Evolutionary conservation across 179 eudicot genomes (phyloP).

Genomic region (Amaranthus tricolor): DNA sequence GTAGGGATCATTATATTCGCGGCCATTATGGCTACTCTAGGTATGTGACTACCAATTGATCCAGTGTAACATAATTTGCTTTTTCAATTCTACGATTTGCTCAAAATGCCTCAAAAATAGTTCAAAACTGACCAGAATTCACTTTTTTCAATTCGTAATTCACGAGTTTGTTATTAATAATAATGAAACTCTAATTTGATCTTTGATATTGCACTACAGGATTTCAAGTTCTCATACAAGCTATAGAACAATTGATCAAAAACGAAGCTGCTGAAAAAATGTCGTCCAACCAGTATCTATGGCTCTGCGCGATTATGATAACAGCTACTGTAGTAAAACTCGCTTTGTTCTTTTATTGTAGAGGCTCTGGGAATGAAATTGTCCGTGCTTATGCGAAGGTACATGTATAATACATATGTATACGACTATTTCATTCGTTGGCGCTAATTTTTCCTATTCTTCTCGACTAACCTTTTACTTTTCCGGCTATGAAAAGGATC

Average conservation of each 20-base stretch:
- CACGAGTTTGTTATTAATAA: too few relatives aligned
- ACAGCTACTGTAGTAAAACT: slow-evolving; percentile 71
- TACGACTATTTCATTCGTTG: not conserved
- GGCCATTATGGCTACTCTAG: slow-evolving; percentile 95
- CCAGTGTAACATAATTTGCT: not conserved
- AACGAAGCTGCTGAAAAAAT: slow-evolving; percentile 48
- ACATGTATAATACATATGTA: not conserved
- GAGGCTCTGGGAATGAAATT: slow-evolving; percentile 66
- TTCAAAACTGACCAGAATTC: too few relatives aligned
- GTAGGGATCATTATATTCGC: slow-evolving; percentile 94
- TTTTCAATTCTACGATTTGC: too few relatives aligned
- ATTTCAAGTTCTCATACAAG: slow-evolving; percentile 84
- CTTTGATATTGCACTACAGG: slow-evolving; percentile 40
- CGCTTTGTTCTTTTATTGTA: slow-evolving; percentile 78
- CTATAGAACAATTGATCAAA: slow-evolving; percentile 57
- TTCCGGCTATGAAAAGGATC: slow-evolving; percentile 48
- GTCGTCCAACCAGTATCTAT: slow-evolving; percentile 47
- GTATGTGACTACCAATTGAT: slow-evolving; percentile 37
- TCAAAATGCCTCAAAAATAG: too few relatives aligned
- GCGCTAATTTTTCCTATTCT: not conserved
- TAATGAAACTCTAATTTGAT: too few relatives aligned
- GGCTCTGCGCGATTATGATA: slow-evolving; percentile 80
- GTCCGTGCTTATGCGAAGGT: slow-evolving; percentile 98
- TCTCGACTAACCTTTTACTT: not conserved
- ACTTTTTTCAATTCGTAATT: too few relatives aligned